These are phyloP conservation scores for Didymella arachidicola DNA, from an alignment of 2,329 filamentous ascomycete species.

Conservation along the genomic window DNA sequence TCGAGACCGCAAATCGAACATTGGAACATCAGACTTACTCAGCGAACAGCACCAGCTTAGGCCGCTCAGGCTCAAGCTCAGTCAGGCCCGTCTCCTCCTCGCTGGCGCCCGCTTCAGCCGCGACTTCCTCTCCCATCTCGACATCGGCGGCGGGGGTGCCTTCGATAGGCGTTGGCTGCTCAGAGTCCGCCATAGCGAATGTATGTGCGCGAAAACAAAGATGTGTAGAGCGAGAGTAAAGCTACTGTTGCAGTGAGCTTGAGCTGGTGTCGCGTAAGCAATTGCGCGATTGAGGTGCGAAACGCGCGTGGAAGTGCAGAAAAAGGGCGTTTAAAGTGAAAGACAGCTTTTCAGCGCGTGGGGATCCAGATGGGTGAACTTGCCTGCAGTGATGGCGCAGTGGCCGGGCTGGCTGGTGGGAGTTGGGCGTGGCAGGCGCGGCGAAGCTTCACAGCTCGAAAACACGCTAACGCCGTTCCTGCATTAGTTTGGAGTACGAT, in stretches of 20 bases:
- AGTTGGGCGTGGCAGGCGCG: slow-evolving; percentile 4
- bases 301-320: not conserved
- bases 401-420: not conserved
- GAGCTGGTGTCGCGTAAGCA: not conserved
- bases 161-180: slow-evolving; percentile 42
- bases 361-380: not conserved
- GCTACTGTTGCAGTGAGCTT: not conserved
- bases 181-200: slow-evolving; percentile 41
- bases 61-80: slow-evolving; percentile 53
- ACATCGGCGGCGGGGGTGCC: slow-evolving; percentile 53
- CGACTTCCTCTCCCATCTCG: slow-evolving; percentile 56
- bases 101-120: slow-evolving; percentile 25
- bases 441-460: slow-evolving; percentile 6
- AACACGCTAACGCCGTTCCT: not conserved
- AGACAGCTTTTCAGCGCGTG: not conserved
- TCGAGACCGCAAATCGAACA: not conserved
- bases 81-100: slow-evolving; percentile 50
- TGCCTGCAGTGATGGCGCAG: not conserved
- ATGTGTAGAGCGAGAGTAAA: not conserved
- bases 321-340: not conserved
- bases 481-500: not conserved
- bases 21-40: slow-evolving; percentile 48
- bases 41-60: slow-evolving; percentile 55
- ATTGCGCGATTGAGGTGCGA: not conserved
- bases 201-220: not conserved